Base-by-base conservation (phyloP, 2,329 filamentous ascomycete species). In the Ilyonectria robusta region DNA sequence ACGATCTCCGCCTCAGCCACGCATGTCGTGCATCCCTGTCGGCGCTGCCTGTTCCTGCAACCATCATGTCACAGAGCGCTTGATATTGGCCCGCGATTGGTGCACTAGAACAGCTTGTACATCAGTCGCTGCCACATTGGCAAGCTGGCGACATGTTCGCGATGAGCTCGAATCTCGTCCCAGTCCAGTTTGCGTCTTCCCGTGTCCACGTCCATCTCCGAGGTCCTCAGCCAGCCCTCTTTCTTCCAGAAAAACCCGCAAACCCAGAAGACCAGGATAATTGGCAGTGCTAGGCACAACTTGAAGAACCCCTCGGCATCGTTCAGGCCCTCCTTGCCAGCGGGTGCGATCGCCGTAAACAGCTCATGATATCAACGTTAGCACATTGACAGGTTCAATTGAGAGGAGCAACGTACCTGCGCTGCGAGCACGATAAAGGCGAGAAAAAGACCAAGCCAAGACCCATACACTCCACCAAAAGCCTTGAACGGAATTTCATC, bases 171-270 rank as follows among this genome's bases (percentile, higher is more conserved):
- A 19, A 57, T 57, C 21, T 56, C 33, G 17, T 58, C 88, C 87
- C 87, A 91, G 75, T 92, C 85, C 61, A 91, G 84, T 78, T 88
- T 85, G 61, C 90, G 84, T 54, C 89, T 85, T 63, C 89, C 90
- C 47, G 84, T 86, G 76, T 92, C 90, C 62, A 92, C 84, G 74
- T 93, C 90, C 69, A 93, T 91, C 68, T 92, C 81, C 23, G 82
- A 78, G 3, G 87, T 78, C 44, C 78, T 84, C 65, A 90, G 80
- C 87, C 88, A 92, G 11, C 86, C 86, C 42, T 83, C 77, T 54
- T 88, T 83, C 84, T 92, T 92, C 90, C 89, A 92, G 65, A 87
- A 29, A 76, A 86, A 92, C 6, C 89, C 87, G 65, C 77, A 74
- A 37, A 82, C 66, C 84, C 86, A 89, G 78, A 89, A 89, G 66